phyloP scores from a whole-genome alignment of 768 basidiomycete species.

The Termitomyces sp. region DNA sequence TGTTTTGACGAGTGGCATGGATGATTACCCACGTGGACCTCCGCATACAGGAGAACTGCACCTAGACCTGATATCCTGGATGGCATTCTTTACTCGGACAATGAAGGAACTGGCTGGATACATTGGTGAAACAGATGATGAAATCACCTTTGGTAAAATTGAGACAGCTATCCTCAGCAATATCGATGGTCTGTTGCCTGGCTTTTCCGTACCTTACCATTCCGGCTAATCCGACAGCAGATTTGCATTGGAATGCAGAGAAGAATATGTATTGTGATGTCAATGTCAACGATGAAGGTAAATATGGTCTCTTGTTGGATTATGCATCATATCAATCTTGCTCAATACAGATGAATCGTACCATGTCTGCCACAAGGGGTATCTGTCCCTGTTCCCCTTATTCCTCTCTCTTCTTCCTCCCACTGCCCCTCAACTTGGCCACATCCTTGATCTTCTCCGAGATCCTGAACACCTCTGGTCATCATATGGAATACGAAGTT shows the following conservation, averaged over 20 bases:
- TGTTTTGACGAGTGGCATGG: constrained; percentile 92
- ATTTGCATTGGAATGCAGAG: constrained; percentile 91
- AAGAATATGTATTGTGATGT: constrained; percentile 93
- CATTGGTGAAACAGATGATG: constrained; percentile 83
- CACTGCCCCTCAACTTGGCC: constrained; percentile 73
- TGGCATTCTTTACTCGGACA: constrained; percentile 92
- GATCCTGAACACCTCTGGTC: constrained; percentile 92
- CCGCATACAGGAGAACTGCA: constrained; percentile 92
- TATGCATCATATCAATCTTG: background rate
- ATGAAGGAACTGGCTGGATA: constrained; percentile 90
- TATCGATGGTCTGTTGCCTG: constrained; percentile 61
- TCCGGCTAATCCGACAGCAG: constrained; percentile 33
- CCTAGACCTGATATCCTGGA: constrained; percentile 92
- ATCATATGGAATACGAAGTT: constrained; percentile 80
- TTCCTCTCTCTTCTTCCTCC: constrained; percentile 76
- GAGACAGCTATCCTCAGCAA: constrained; percentile 81
- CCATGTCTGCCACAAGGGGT: constrained; percentile 88
- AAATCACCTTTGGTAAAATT: constrained; percentile 67
- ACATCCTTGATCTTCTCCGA: constrained; percentile 75
- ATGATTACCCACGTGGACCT: constrained; percentile 91
- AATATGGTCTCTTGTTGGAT: background rate
- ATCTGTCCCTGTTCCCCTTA: constrained; percentile 93
- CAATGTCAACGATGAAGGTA: constrained; percentile 81
- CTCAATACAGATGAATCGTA: constrained; percentile 75
- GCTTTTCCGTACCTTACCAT: background rate